Evolutionary conservation across 1,284 basidiomycete species (phyloP), one percentile per base, ranked within the genome.

Genomic region (Irpex lacteus): DNA sequence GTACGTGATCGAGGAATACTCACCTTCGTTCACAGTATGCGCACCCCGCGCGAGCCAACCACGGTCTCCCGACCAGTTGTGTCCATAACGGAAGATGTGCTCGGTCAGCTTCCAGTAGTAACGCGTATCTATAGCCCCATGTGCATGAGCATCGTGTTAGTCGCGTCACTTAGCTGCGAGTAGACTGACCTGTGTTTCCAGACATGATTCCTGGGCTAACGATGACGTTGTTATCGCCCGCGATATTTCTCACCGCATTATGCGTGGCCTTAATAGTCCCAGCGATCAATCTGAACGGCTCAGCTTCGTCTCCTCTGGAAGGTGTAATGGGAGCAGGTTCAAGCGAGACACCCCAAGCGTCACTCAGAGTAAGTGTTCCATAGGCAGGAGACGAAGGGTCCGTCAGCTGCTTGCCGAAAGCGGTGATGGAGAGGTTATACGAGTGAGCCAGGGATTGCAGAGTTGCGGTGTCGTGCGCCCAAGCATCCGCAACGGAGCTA

Each of bases 241-340:
- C 61, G 54, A 63, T 56, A 53, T 70, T 72, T 6, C 75, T 69
- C 65, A 80, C 74, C 4, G 74, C 69, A 60, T 80, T 77, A 67
- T 78, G 81, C 4, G 80, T 74, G 2, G 80, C 75, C 64, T 80
- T 81, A 68, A 86, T 84, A 7, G 81, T 84, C 1, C 82, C 83
- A 18, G 80, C 81, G 26, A 86, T 73, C 15, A 87, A 66, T 15
- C 71, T 70, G 73, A 79, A 89, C n/a, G 84, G 79, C 1, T 68
- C 75, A 0, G 81, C 79, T 18, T 79, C 74, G 2, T 73, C 72
- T 8, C 76, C 74, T 4, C 76, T 78, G 0, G 65, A 60, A 11
- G 85, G 82, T 13, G 87, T 82, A 34, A 83, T 73, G 0, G 86
- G 85, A 3, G 88, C 84, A 1, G 88, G 85, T 64, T 85, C 82